Base-by-base conservation (phyloP, 1,284 basidiomycete species). In the Pseudozyma tsukubaensis region DNA sequence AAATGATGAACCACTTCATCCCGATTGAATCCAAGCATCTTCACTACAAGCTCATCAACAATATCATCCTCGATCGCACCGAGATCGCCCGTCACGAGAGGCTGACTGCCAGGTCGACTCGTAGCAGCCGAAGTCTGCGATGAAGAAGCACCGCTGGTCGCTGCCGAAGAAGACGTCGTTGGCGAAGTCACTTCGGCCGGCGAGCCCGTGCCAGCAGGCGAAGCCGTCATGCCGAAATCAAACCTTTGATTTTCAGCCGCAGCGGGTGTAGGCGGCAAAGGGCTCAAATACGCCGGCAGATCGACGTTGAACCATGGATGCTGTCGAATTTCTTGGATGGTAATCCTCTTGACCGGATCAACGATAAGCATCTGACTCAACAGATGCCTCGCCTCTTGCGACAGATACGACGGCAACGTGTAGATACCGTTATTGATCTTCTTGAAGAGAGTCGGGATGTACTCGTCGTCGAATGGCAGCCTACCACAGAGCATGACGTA, bases 1-100 rank as follows among this genome's bases (percentile, higher is more conserved):
- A 98, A 86, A 77, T 91, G 91, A 62, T 92, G 90, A 91, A 92
- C 93, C 6, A 98, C 89, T 76, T 94, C 92, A 2, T 92, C 91
- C 83, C 90, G 89, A 60, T 89, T 89, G 35, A 96, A 91, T 0
- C 90, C 92, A 0, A 89, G 86, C 86, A 98, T 91, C 77, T 91
- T 89, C 49, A 86, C 84, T 7, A 91, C 89, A 35, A 98, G 87
- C 60, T 95, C 93, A 1, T 92, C 90, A 4, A 99, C 91, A 16
- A 96, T 90, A 69, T 92, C 91, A 40, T 94, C 91, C 79, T 98
- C 94, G 55, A 99, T 92, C 45, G 91, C 87, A 3, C 94, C 96
- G 2, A 98, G 86, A 58, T 88, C 88, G 9, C 68, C 57, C 18
- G 72, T 59, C 11, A 66, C 52, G 18, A 75, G 12, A 12, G 62